Base-by-base conservation (phyloP, 2,329 filamentous ascomycete species). In the Pseudogymnoascus sp. region DNA sequence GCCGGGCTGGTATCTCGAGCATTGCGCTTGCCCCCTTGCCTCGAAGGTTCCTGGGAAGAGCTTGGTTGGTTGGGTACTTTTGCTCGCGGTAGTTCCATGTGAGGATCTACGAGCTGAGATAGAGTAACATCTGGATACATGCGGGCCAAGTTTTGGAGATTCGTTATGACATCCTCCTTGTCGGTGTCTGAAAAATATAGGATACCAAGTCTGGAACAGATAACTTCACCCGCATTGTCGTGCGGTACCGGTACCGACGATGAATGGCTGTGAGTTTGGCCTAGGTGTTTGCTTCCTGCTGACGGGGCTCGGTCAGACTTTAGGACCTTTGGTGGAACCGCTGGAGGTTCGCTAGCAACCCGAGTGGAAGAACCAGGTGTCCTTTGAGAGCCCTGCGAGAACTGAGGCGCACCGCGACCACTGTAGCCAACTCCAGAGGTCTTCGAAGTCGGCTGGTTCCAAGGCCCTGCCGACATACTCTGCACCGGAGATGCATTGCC, bases 101-200 rank as follows among this genome's bases (percentile, higher is more conserved):
- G 28, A 33, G 50, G 50, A 56, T 56, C 28, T 56, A 56, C n/a
- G 16, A 56, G 28, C 16, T 56, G 50, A 8, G 50, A 33, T 56
- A 56, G 28, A 12, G 50, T 56, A 56, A 56, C 50, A 33, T 56
- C 50, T 4, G 50, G 50, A 33, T 56, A 56, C 50, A 56, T 56
- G 10, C 28, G 50, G 11, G 50, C 50, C 16, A 56, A 14, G n/a
- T 56, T 33, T 56, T 33, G 50, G 28, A 56, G 16, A 33, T 56
- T 56, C 28, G 50, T 33, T 33, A 56, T 33, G 28, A 33, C 16
- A 33, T 33, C 50, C 28, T 56, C 50, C n/a, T 56, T 56, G 8
- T 56, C 50, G 25, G 25, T 21, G 10, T 56, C 50, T 5, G 28
- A 33, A 21, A 56, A 16, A 56, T 18, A 56, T 14, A 33, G 16